Base-by-base conservation (phyloP, 2,329 filamentous ascomycete species). In the Pseudocercospora pini-densiflorae region DNA sequence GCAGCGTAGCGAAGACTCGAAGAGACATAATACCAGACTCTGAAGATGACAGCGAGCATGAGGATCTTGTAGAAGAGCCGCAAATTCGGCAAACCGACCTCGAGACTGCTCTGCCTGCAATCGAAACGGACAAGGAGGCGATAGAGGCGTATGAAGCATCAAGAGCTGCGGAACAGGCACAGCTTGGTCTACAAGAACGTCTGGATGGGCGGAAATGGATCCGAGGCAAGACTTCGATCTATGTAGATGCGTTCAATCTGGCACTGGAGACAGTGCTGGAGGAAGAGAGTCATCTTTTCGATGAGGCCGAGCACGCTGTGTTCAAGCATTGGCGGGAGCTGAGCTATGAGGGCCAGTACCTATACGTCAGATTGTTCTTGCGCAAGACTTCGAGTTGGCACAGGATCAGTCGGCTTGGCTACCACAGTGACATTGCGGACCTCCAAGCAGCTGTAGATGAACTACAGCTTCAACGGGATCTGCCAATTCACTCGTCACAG, bases 211-310 rank as follows among this genome's bases (percentile, higher is more conserved):
- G 82, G 59, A 86, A 81, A 66, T 97, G 92, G 92, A 80, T 89
- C 4, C 88, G 85, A 73, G 92, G 93, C 0, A 89, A 88, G 77
- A 96, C 90, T 74, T 98, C 94, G 1, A 92, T 99, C 63, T 99
- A 99, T 74, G 93, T 97, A 19, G 95, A 99, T 80, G 95, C 95
- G 0, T 99, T 99, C 83, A 97, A 97, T 75, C 83, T 98, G 14
- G 93, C 94, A 1, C 82, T 99, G 58, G 90, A 94, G 66, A 97
- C 92, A 0, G 95, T 99, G 3, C 81, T 98, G 12, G 89, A 92
- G 58, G 92, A 98, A 64, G 95, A 99, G 79, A 86, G 87, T 0
- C 92, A 97, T 79, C 82, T 99, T 0, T 99, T 98, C 76, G 87
- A 95, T 73, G 87, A 89, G 65, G 89, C 88, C 19, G 95, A 99